These are phyloP conservation scores for Coix lacrymajobi DNA, from an alignment of 176 grass and related monocot species.

Conservation along the genomic window DNA sequence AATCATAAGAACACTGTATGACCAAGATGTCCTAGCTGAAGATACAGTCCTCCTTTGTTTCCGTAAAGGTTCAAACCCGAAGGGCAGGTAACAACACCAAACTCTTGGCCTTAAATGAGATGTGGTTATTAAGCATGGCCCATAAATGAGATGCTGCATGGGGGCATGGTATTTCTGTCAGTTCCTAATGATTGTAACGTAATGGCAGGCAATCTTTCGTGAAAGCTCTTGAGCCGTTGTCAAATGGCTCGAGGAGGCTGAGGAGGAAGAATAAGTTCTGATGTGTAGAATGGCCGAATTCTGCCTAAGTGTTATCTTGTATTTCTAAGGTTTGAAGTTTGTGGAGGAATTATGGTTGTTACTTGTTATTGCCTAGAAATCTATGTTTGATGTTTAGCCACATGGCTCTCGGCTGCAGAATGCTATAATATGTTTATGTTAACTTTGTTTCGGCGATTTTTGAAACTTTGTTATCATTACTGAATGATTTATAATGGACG, in stretches of 20 bases:
- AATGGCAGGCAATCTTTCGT: conserved; percentile 71
- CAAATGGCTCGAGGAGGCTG: conserved; percentile 87
- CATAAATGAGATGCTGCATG: no score
- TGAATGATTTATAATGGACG: not conserved
- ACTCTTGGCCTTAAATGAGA: not conserved
- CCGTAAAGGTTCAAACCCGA: conserved; percentile 85
- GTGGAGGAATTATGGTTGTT: no score
- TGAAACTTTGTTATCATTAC: not conserved
- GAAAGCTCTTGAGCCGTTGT: conserved; percentile 77
- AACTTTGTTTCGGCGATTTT: not conserved
- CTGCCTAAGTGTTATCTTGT: conserved; percentile 10
- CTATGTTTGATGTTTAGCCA: not conserved
- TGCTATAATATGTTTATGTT: not conserved
- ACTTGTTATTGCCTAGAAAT: not conserved
- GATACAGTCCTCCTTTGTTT: conserved; percentile 96
- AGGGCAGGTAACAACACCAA: conserved; percentile 61
- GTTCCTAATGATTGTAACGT: not conserved
- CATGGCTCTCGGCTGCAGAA: not conserved
- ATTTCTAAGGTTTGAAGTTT: no score
- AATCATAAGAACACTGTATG: conserved; percentile 89
- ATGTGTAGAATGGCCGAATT: not conserved
- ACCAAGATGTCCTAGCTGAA: conserved; percentile 93
- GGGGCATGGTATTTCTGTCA: not conserved
- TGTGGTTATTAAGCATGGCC: not conserved
- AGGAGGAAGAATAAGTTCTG: conserved; percentile 61